Conservation (phyloP, 2,329 filamentous ascomycete species). For the Diaporthe amygdali region DNA sequence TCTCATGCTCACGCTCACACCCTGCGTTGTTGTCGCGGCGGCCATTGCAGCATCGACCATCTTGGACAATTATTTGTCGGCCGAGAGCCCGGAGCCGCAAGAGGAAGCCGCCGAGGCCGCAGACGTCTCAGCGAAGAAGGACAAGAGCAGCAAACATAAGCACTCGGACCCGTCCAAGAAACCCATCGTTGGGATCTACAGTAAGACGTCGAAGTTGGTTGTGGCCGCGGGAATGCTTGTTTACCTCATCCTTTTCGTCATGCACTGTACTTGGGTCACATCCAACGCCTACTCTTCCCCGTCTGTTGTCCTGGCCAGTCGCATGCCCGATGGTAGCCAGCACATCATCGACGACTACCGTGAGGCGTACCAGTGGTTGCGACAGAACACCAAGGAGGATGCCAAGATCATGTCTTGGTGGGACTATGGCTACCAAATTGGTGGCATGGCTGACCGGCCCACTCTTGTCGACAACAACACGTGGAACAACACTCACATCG, state of each 20-base stretch:
- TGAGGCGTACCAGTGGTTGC: constrained; percentile 99
- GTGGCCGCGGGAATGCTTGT: constrained; percentile 74
- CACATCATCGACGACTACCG: constrained; percentile 99
- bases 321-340: constrained; percentile 90
- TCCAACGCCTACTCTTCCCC: constrained; percentile 99
- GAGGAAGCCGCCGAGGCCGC: constrained; percentile 46
- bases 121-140: constrained; percentile 64
- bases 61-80: constrained; percentile 81
- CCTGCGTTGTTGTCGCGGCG: constrained; percentile 92
- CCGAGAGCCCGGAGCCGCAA: constrained; percentile 64
- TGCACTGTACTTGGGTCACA: constrained; percentile 99
- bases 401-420: constrained; percentile 99
- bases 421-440: constrained; percentile 99
- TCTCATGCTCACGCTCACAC: constrained; percentile 96
- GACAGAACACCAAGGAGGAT: constrained; percentile 92
- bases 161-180: constrained; percentile 73
- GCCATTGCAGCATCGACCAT: constrained; percentile 88
- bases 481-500: constrained; percentile 99
- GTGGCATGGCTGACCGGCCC: constrained; percentile 97
- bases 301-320: constrained; percentile 92
- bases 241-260: constrained; percentile 91
- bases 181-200: constrained; percentile 85
- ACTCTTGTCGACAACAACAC: constrained; percentile 99
- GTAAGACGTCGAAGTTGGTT: constrained; percentile 76
- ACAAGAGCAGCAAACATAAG: constrained; percentile 46